Evolutionary conservation across 257 asterid genomes (phyloP), one percentile per base, ranked within the genome.

Genomic region (Solanum clarkiae): DNA sequence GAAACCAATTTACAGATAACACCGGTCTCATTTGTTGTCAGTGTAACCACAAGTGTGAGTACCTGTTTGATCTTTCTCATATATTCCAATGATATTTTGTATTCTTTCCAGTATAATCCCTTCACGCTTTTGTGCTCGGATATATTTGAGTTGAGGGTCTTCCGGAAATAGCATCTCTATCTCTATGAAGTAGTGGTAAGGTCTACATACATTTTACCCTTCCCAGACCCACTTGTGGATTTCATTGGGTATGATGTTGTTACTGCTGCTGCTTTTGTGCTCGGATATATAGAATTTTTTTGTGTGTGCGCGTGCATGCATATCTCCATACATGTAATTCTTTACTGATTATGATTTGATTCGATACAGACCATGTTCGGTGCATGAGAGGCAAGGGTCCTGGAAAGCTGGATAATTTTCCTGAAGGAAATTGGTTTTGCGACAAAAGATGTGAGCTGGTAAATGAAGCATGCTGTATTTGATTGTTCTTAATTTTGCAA

Each of bases 31-130:
- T 63, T 56, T 95, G 99, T 86, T 69, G 85, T 69, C 99, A 97
- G 91, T 95, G 99, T 84, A 98, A 94, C 86, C 94, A 70, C 56
- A 87, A 81, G 89, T 91, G 98, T 97, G 88, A 91, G 98, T 89
- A 68, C 9, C 82, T 79, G 40, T 79, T 26, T 47, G 22, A 85
- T 84, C 49, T 71, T 55, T 88, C 66, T 83, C 36, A 53, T 60
- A 81, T 45, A 36, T 85, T 51, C 65, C 84, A 75, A 59, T 9
- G 9, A 36, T 36, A 65, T 82, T 66, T 55, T 22, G 79, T 26
- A 20, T 9, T 32, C 24, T 79, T 79, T 16, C 26, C 42, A 77
- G 82, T 75, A 14, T 24, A 26, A 22, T 75, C 60, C 44, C 9
- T 5, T 75, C 49, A 82, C 80, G 12, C 51, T 9, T 65, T 86